phyloP scores from a whole-genome alignment of 1,139 yeast species.

The Sugiyamaella neomexicana region DNA sequence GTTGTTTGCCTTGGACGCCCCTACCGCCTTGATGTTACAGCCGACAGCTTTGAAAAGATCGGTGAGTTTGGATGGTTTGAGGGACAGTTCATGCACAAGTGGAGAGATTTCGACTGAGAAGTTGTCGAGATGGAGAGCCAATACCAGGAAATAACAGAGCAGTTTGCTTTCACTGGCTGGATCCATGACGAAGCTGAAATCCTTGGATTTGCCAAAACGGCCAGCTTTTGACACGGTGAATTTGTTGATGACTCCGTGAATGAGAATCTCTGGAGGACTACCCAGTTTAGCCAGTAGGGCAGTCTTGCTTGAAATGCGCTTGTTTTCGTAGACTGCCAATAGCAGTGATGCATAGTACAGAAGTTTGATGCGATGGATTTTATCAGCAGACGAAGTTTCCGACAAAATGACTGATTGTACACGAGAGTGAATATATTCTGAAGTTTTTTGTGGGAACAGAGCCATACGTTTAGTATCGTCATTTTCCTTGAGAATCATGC shows the following conservation, averaged over 20 bases:
- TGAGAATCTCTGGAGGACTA: constrained; percentile 66
- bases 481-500: constrained; percentile 50
- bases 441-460: constrained; percentile 60
- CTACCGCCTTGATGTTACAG: constrained; percentile 70
- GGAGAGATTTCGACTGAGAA: constrained; percentile 77
- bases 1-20: constrained; percentile 81
- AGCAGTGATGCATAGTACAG: constrained; percentile 77
- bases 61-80: constrained; percentile 73
- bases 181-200: constrained; percentile 67
- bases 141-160: constrained; percentile 71
- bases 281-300: constrained; percentile 62
- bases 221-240: constrained; percentile 69
- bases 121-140: constrained; percentile 72
- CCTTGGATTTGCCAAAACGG: constrained; percentile 66
- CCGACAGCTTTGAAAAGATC: constrained; percentile 80
- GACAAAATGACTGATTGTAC: constrained; percentile 45
- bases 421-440: constrained; percentile 55
- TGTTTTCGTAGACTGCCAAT: constrained; percentile 73
- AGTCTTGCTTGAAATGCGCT: constrained; percentile 62
- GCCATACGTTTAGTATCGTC: constrained; percentile 54
- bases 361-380: constrained; percentile 61
- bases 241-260: constrained; percentile 71
- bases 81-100: constrained; percentile 77
- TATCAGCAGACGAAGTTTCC: constrained; percentile 39
- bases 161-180: constrained; percentile 86